These are phyloP conservation scores for Irpex sp. DNA, from an alignment of 1,284 basidiomycete species.

Conservation along the genomic window DNA sequence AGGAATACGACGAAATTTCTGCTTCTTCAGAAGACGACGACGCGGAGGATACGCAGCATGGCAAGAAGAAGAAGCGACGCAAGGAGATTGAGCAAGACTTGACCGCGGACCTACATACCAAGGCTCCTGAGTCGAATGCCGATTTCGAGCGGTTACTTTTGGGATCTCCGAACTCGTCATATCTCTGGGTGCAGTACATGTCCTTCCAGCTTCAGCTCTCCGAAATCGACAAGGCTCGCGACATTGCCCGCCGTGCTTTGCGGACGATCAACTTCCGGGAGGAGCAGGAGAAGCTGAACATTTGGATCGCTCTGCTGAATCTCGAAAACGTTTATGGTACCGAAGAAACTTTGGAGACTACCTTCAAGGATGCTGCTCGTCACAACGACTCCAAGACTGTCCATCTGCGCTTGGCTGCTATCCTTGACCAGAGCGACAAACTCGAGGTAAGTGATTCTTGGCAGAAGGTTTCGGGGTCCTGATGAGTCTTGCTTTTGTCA, in stretches of 20 bases:
- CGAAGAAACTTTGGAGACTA: constrained; percentile 70
- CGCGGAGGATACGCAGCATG: constrained; percentile 42
- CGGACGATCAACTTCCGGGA: constrained; percentile 93
- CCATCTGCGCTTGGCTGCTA: constrained; percentile 79
- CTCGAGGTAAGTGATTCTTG: constrained; percentile 46
- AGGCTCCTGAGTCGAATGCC: constrained; percentile 84
- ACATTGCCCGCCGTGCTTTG: constrained; percentile 83
- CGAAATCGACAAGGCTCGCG: constrained; percentile 91
- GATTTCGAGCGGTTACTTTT: constrained; percentile 95
- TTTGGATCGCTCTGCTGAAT: constrained; percentile 97
- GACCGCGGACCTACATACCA: constrained; percentile 82
- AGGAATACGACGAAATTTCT: constrained; percentile 31
- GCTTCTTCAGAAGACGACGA: constrained; percentile 41
- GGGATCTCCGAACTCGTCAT: constrained; percentile 97
- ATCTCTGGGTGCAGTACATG: constrained; percentile 99
- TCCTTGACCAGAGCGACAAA: constrained; percentile 84
- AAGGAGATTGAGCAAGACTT: constrained; percentile 78
- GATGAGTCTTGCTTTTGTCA: neutral
- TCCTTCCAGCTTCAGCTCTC: constrained; percentile 96
- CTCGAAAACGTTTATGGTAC: constrained; percentile 94
- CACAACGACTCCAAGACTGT: constrained; percentile 93
- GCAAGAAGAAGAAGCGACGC: constrained; percentile 60
- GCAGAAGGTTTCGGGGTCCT: too few species aligned
- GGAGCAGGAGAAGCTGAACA: constrained; percentile 94
- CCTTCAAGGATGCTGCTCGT: constrained; percentile 88